A percentile compares a stretch with the other conserved stretches of the same genome.
These are phyloP conservation scores for Alternaria brassicae DNA, from an alignment of 2,329 filamentous ascomycete species.

Conservation along the genomic window DNA sequence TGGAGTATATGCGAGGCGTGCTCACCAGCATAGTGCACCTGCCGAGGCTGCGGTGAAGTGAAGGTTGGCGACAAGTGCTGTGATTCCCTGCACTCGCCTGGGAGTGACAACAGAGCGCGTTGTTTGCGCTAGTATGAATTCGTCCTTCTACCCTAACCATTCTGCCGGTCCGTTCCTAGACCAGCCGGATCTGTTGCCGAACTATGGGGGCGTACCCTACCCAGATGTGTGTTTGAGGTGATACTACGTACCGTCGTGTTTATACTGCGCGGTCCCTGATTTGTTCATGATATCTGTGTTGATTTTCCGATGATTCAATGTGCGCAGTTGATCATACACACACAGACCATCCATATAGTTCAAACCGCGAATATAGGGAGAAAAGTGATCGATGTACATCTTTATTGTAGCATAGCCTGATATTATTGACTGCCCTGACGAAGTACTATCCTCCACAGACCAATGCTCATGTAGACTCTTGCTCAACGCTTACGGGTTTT, in stretches of 20 bases:
- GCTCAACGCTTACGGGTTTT: not conserved
- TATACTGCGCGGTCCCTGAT: not conserved
- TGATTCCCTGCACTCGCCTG: constrained; percentile 18
- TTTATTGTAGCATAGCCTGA: not conserved
- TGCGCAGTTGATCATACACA: not conserved
- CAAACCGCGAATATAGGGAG: not conserved
- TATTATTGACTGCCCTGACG: not conserved
- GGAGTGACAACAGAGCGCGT: constrained; percentile 26
- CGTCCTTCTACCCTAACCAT: constrained; percentile 8
- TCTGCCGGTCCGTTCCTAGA: constrained; percentile 4
- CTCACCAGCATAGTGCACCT: constrained; percentile 36
- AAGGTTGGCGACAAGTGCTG: constrained; percentile 13
- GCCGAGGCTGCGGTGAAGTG: constrained; percentile 17
- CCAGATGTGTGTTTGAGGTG: not conserved
- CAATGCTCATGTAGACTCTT: not conserved
- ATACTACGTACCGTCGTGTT: not conserved
- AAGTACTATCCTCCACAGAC: not conserved
- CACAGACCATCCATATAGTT: not conserved
- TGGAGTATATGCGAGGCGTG: constrained; percentile 9
- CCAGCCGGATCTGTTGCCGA: constrained; percentile 5
- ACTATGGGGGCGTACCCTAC: not conserved
- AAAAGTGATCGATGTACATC: not conserved
- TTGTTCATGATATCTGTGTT: not conserved
- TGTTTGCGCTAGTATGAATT: constrained; percentile 17
- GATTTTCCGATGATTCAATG: not conserved